These are phyloP conservation scores for Leucosporidium scottii DNA, from an alignment of 768 basidiomycete species.

Conservation along the genomic window DNA sequence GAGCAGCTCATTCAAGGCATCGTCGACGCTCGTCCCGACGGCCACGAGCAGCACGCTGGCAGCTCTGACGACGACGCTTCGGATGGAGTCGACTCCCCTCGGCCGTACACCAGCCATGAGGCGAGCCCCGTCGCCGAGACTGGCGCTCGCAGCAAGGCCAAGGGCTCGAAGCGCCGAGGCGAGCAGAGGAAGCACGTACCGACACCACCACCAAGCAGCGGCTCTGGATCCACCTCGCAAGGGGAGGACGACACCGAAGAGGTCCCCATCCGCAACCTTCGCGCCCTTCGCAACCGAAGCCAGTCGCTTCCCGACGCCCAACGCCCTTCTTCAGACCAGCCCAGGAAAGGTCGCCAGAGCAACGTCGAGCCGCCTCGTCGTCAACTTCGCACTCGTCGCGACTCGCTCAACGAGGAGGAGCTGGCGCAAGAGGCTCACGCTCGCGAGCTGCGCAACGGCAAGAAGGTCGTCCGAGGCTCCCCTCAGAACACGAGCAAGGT, in stretches of 20 bases:
- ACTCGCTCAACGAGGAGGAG: too few species aligned
- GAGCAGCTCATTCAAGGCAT: slow-evolving; percentile 14
- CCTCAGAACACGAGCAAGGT: neutral
- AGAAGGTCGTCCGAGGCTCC: neutral
- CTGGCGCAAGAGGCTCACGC: neutral
- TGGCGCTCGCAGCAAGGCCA: neutral
- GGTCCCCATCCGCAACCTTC: slow-evolving; percentile 5
- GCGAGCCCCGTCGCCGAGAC: slow-evolving; percentile 7
- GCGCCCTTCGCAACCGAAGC: slow-evolving; percentile 11
- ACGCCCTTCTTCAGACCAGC: too few species aligned
- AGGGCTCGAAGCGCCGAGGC: slow-evolving; percentile 4
- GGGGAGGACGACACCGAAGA: neutral
- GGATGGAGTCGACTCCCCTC: slow-evolving; percentile 15
- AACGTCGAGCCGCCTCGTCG: too few species aligned
- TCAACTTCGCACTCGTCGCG: too few species aligned
- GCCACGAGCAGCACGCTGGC: slow-evolving; percentile 1
- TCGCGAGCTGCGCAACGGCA: slow-evolving; percentile 8
- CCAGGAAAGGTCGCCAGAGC: too few species aligned
- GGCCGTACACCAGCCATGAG: slow-evolving; percentile 18
- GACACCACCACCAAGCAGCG: neutral
- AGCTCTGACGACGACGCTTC: neutral
- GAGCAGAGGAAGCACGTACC: neutral
- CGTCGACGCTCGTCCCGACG: slow-evolving; percentile 8
- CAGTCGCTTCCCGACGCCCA: too few species aligned
- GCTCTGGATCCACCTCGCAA: neutral